A percentile compares a stretch with the other conserved stretches of the same genome.
Conservation (phyloP, 2,329 filamentous ascomycete genomes). For the Hymenoscyphus linearis region DNA sequence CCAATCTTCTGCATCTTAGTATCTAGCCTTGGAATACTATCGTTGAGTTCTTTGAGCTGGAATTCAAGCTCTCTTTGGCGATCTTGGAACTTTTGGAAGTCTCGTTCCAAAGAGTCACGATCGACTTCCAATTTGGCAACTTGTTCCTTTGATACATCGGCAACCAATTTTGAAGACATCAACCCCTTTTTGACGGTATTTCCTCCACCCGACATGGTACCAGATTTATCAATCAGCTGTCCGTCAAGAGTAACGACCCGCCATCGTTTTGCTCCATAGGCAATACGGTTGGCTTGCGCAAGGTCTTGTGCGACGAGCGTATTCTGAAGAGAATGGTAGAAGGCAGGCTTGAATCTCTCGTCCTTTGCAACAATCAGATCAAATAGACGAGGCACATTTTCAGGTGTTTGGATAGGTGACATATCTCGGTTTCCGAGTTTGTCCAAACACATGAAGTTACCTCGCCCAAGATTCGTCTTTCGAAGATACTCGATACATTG, state of each 20-base stretch:
- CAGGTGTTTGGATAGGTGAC: slow-evolving; percentile 77
- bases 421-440: slow-evolving; percentile 76
- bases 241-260: slow-evolving; percentile 93
- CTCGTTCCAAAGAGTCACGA: slow-evolving; percentile 76
- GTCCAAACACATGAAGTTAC: slow-evolving; percentile 95
- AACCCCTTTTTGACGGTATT: slow-evolving; percentile 83
- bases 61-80: slow-evolving; percentile 76
- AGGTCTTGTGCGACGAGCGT: slow-evolving; percentile 90
- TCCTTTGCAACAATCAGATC: slow-evolving; percentile 89
- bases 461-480: slow-evolving; percentile 94
- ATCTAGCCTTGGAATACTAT: slow-evolving; percentile 77
- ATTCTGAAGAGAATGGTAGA: slow-evolving; percentile 93
- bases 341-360: slow-evolving; percentile 79
- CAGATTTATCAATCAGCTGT: slow-evolving; percentile 94
- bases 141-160: slow-evolving; percentile 81
- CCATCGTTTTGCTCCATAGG: slow-evolving; percentile 91
- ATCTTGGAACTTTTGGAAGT: slow-evolving; percentile 79
- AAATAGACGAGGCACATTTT: slow-evolving; percentile 86
- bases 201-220: slow-evolving; percentile 97
- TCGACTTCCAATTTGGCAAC: slow-evolving; percentile 83
- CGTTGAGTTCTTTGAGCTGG: slow-evolving; percentile 64
- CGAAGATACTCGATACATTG: slow-evolving; percentile 97
- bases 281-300: slow-evolving; percentile 94
- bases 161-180: slow-evolving; percentile 95
- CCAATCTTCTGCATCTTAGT: slow-evolving; percentile 87